These are phyloP conservation scores for Onygenales sp. DNA, from an alignment of 2,329 filamentous ascomycete genomes.

Conservation along the genomic window DNA sequence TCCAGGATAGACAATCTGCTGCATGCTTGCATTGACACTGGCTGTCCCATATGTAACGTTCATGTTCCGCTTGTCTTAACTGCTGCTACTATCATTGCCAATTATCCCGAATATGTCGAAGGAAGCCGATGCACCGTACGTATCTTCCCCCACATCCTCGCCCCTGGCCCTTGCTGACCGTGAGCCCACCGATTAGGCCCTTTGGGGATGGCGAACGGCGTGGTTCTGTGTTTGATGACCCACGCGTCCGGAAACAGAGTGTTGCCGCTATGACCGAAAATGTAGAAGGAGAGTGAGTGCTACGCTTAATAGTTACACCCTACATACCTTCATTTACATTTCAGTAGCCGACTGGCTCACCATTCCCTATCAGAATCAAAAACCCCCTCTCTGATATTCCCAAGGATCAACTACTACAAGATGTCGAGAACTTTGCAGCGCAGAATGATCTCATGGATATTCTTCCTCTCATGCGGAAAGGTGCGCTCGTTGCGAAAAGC, in stretches of 20 bases:
- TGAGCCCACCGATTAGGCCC: background rate
- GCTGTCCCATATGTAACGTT: background rate
- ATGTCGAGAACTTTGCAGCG: constrained; percentile 36
- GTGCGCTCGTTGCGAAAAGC: constrained; percentile 65
- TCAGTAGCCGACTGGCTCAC: background rate
- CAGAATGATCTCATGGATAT: constrained; percentile 52
- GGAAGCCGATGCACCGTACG: background rate
- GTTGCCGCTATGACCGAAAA: constrained; percentile 22
- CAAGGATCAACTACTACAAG: constrained; percentile 19
- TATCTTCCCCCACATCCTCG: background rate
- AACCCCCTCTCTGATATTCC: constrained; percentile 24
- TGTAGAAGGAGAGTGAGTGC: constrained; percentile 23
- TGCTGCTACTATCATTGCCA: background rate
- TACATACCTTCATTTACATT: background rate
- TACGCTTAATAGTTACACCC: too few relatives aligned
- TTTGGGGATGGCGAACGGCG: constrained; percentile 4
- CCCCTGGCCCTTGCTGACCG: background rate
- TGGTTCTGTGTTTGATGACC: constrained; percentile 9
- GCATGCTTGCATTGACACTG: background rate
- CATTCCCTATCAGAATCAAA: constrained; percentile 22
- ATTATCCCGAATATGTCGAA: background rate
- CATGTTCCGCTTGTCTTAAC: background rate
- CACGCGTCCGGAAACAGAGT: constrained; percentile 11
- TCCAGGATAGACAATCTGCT: too few relatives aligned
- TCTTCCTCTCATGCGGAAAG: constrained; percentile 31